Conservation (phyloP, 257 asterid species). For the Solanum chiquidenum region DNA sequence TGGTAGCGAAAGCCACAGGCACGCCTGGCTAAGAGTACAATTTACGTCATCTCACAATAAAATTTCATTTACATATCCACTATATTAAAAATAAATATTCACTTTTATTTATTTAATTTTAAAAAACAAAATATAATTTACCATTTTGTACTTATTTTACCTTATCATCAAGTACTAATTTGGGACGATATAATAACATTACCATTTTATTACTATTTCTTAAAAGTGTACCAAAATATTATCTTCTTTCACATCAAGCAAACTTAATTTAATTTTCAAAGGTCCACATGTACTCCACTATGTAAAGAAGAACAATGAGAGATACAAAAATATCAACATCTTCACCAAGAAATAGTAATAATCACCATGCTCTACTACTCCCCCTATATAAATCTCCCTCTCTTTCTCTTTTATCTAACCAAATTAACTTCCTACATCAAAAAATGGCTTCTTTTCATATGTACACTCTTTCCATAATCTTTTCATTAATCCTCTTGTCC, state of each 20-base stretch:
- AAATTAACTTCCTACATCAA: not conserved
- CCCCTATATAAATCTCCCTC: not conserved
- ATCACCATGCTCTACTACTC: not conserved
- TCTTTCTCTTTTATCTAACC: not conserved
- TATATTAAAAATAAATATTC: not conserved
- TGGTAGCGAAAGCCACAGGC: not conserved
- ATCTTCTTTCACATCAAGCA: not conserved
- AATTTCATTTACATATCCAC: not conserved
- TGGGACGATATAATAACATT: not conserved
- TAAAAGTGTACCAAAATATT: not conserved
- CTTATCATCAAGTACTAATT: not conserved
- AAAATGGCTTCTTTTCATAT: constrained; percentile 11
- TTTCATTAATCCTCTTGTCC: not conserved
- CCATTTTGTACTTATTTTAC: not conserved
- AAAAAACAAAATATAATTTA: not conserved
- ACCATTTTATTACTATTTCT: not conserved
- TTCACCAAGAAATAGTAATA: not conserved
- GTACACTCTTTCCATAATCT: constrained; percentile 4
- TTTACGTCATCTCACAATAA: not conserved
- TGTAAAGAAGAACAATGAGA: not conserved
- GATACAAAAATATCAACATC: not conserved
- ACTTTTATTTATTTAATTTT: not conserved
- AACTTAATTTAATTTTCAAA: not conserved
- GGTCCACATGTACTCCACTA: not conserved
- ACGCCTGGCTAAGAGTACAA: not conserved